Base-by-base conservation (phyloP, 768 basidiomycete genomes). In the Lanmaoa rubissima region DNA sequence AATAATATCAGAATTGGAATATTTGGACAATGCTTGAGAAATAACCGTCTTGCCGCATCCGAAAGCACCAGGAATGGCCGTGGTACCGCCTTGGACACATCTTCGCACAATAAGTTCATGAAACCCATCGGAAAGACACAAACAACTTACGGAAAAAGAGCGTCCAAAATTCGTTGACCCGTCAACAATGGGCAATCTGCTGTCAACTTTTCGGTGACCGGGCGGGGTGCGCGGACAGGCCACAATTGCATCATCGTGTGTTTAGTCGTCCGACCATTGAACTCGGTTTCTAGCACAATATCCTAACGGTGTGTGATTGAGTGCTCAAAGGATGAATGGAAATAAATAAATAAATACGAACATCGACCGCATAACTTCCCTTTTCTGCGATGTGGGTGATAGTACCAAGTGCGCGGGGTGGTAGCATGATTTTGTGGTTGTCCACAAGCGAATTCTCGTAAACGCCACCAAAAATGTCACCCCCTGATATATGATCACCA, bases 1-100 rank as follows among this genome's bases (percentile, higher is more conserved):
- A 70, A 99, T 98, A 66, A 98, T 98, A 73, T 98, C 96, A 64
- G 94, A 97, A 79, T 99, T 99, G 28, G 97, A 99, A 76, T 85
- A 99, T 73, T 99, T 99, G 56, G 96, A 98, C 62, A 98, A 78
- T 19, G 96, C 96, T 76, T 98, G 92, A 28, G 94, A 98, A 67
- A 99, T 99, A 66, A 99, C 97, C 31, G 96, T 98, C 80, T 97
- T 97, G 66, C 94, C 94, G 68, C 95, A 98, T 68, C 97, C 97
- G 74, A 99, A 99, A 64, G 97, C 97, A 62, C 97, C 97, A 24
- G 97, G 97, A 75, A 98, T 99, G 58, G 94, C 93, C 2, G 94
- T 97, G 12, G 94, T 97, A 42, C 94, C 94, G 54, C 94, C 94
- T 77, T 97, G 94, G 0, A 97, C 94, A 70, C 93, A 96, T n/a